These are phyloP conservation scores for Candida endomychidarum DNA, from an alignment of 805 yeast species.

Conservation along the genomic window DNA sequence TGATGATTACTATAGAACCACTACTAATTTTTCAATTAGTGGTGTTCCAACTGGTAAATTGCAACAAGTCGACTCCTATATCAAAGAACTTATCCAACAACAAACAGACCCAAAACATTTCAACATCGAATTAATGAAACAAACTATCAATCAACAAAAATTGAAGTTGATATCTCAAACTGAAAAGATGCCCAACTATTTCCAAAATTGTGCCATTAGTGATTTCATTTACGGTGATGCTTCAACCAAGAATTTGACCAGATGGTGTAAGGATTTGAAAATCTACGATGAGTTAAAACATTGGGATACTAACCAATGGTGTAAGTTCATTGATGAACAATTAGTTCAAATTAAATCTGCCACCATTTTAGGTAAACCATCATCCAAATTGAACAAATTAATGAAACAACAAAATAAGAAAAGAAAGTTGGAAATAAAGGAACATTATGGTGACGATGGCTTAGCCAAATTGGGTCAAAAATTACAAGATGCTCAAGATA, in stretches of 20 bases:
- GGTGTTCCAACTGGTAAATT: conserved; percentile 77
- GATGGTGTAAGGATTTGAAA: conserved; percentile 52
- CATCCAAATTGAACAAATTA: conserved; percentile 52
- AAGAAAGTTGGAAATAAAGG: conserved; percentile 49
- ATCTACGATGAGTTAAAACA: conserved; percentile 57
- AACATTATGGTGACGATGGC: conserved; percentile 58
- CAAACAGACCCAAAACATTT: conserved; percentile 53
- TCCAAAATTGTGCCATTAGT: conserved; percentile 66
- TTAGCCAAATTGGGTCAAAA: conserved; percentile 49
- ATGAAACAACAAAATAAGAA: conserved; percentile 52
- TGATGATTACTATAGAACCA: conserved; percentile 68
- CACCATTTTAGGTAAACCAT: conserved; percentile 72
- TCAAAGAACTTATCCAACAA: conserved; percentile 50
- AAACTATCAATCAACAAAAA: conserved; percentile 63
- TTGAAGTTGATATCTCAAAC: conserved; percentile 59
- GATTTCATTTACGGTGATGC: conserved; percentile 79
- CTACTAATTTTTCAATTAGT: conserved; percentile 54
- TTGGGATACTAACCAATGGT: conserved; percentile 76
- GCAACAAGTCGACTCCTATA: conserved; percentile 49
- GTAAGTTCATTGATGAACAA: conserved; percentile 47
- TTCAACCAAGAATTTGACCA: conserved; percentile 56
- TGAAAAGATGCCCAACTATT: conserved; percentile 60
- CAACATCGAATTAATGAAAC: conserved; percentile 65
- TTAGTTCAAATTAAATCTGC: conserved; percentile 64
- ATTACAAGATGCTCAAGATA: conserved; percentile 60